Conservation (phyloP, 768 basidiomycete genomes). For the Lentinula raphanica region DNA sequence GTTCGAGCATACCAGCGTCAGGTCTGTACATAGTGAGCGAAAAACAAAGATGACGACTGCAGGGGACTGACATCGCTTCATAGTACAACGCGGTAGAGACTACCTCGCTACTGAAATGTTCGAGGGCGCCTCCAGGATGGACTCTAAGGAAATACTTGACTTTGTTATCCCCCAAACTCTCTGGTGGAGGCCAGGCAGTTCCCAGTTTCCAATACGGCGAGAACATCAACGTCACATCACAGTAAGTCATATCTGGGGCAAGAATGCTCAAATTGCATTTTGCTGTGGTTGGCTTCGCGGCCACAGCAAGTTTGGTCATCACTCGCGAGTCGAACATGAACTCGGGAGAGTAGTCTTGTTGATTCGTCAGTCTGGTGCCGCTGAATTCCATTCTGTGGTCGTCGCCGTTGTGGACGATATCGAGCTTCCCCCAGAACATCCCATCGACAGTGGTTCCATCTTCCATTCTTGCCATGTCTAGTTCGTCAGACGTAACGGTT, state of each 20-base stretch:
- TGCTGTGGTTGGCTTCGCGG: constrained; percentile 68
- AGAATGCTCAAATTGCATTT: constrained; percentile 74
- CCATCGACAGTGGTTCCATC: constrained; percentile 85
- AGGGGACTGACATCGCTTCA: constrained; percentile 63
- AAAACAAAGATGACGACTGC: not conserved
- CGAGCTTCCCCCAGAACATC: constrained; percentile 83
- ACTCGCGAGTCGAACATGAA: constrained; percentile 73
- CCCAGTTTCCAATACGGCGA: constrained; percentile 72
- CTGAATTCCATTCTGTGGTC: constrained; percentile 78
- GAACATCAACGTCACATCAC: constrained; percentile 70
- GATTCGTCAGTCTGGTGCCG: constrained; percentile 65
- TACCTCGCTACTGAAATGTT: constrained; percentile 81
- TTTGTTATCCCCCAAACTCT: constrained; percentile 60
- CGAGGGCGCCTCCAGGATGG: constrained; percentile 80
- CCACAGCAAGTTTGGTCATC: constrained; percentile 71
- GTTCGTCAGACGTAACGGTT: constrained; percentile 71
- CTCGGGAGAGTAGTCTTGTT: constrained; percentile 59
- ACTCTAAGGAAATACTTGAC: constrained; percentile 81
- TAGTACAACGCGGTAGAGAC: constrained; percentile 80
- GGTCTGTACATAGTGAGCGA: too few relatives aligned
- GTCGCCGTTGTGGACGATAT: constrained; percentile 74
- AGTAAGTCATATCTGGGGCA: constrained; percentile 70
- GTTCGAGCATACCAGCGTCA: constrained; percentile 71
- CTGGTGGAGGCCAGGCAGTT: constrained; percentile 74
- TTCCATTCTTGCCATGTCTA: constrained; percentile 90